Evolutionary conservation across 768 basidiomycete genomes (phyloP), one percentile per base, ranked within the genome.

Genomic region (Trametes villosa): DNA sequence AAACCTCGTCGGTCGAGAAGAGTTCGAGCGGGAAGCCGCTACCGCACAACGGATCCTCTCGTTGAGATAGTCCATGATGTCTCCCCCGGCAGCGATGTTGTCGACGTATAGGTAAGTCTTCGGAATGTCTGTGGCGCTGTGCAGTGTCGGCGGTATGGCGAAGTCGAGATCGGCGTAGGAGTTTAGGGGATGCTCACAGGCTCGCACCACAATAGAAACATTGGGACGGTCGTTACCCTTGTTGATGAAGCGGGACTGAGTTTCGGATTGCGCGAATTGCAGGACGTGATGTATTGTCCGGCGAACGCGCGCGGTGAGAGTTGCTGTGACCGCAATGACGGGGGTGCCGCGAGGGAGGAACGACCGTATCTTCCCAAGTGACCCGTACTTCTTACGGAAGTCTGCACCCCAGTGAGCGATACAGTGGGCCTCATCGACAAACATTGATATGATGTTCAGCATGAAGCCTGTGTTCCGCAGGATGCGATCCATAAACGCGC

Each of bases 31-130:
- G 27, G 15, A 45, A 9, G 3, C 18, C 27, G 12, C 4, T 36
- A 27, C 5, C 9, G 36, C 9, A 5, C 13, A 18, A 15, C 22
- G 17, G 17, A 51, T 11, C 2, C 36, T 24, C 1, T 2, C 27
- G 29, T 22, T 17, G 1, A 70, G 59, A 42, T 68, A 41, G 54
- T 71, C 67, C 1, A 67, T 38, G 11, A 68, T 60, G 5, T 69
- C 57, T 20, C 36, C 53, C 4, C 65, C 61, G 0, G 24, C 29
- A n/a, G 52, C 55, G 52, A 71, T 71, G 34, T 60, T 66, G 30
- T 68, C 68, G 1, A 59, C 45, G 38, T 71, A 73, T 17, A 73
- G 33, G 24, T 66, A 73, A 8, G 72, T 68, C 53, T 71, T 69
- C 8, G 63, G 66, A 11, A 73, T 70, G n/a, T 67, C 60, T 0